These are phyloP conservation scores for Sugiyamaella floridensis DNA, from an alignment of 805 yeast genomes.

Conservation along the genomic window DNA sequence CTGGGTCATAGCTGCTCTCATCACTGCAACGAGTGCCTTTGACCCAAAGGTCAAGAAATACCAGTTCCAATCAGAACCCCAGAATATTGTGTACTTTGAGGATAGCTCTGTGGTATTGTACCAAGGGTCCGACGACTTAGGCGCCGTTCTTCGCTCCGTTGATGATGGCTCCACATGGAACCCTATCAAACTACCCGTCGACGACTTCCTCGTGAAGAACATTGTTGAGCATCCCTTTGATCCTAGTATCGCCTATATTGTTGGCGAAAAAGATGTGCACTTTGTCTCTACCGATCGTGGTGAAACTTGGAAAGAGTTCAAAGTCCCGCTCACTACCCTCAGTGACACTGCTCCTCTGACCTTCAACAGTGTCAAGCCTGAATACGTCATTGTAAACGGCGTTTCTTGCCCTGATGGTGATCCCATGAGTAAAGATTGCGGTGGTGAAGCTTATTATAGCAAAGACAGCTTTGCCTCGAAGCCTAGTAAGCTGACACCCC, in stretches of 20 bases:
- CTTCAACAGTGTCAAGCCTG: constrained; percentile 21
- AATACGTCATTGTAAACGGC: constrained; percentile 35
- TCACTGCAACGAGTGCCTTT: constrained; percentile 8
- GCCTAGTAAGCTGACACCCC: constrained; percentile 27
- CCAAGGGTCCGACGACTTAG: constrained; percentile 12
- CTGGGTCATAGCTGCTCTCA: neutral
- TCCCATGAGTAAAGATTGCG: constrained; percentile 29
- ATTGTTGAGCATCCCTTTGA: constrained; percentile 37
- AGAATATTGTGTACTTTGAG: constrained; percentile 31
- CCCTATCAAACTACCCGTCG: constrained; percentile 27
- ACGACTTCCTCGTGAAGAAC: constrained; percentile 30
- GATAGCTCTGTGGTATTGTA: constrained; percentile 28
- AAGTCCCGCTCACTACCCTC: constrained; percentile 23
- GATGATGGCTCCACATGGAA: constrained; percentile 43
- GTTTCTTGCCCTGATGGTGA: constrained; percentile 31
- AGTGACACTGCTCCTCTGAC: neutral
- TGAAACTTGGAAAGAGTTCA: constrained; percentile 35
- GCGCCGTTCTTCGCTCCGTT: constrained; percentile 37
- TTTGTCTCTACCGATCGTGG: constrained; percentile 40
- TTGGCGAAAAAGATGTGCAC: constrained; percentile 31
- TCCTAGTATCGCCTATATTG: constrained; percentile 34
- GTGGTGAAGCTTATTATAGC: constrained; percentile 37
- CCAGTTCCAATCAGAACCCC: constrained; percentile 7
- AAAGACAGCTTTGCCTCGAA: constrained; percentile 38
- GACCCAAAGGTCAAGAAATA: constrained; percentile 11